A percentile compares a stretch with the other conserved stretches of the same genome.
phyloP scores from a whole-genome alignment of 2,329 filamentous ascomycete genomes.

The Ilyonectria mors-panacis region DNA sequence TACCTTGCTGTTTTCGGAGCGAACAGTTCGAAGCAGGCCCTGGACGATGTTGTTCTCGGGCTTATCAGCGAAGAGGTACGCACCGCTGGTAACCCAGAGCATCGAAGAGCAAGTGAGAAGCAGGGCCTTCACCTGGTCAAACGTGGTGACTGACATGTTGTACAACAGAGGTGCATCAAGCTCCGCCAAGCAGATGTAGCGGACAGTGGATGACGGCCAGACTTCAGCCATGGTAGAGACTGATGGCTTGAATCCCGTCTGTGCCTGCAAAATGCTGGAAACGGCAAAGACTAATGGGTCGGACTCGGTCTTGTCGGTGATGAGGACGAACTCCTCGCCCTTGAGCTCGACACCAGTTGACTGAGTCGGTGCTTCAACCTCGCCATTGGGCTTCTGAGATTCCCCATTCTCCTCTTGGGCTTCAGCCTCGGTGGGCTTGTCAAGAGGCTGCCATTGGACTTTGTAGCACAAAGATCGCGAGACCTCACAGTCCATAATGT shows the following conservation, averaged over 20 bases:
- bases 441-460: conserved; percentile 60
- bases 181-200: conserved; percentile 61
- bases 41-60: conserved; percentile 61
- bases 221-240: conserved; percentile 39
- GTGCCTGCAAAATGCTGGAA: conserved; percentile 39
- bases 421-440: conserved; percentile 18
- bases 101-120: conserved; percentile 54
- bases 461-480: conserved; percentile 59
- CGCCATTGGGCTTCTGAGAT: neutral
- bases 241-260: conserved; percentile 36
- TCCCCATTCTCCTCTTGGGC: neutral
- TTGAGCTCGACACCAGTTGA: conserved; percentile 4
- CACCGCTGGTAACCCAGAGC: conserved; percentile 59
- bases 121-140: conserved; percentile 55
- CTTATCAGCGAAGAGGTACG: conserved; percentile 54
- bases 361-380: neutral
- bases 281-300: conserved; percentile 42
- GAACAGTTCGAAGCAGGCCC: conserved; percentile 61
- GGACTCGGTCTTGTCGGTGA: conserved; percentile 39
- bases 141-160: conserved; percentile 55
- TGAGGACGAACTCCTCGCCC: conserved; percentile 38
- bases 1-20: conserved; percentile 61
- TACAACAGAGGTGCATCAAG: conserved; percentile 61
- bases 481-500: conserved; percentile 34
- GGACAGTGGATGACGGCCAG: conserved; percentile 27